Percentiles rank a stretch among this genome's conserved stretches.
These are phyloP conservation scores for Diaporthe ampelina DNA, from an alignment of 2,329 filamentous ascomycete genomes.

Conservation along the genomic window DNA sequence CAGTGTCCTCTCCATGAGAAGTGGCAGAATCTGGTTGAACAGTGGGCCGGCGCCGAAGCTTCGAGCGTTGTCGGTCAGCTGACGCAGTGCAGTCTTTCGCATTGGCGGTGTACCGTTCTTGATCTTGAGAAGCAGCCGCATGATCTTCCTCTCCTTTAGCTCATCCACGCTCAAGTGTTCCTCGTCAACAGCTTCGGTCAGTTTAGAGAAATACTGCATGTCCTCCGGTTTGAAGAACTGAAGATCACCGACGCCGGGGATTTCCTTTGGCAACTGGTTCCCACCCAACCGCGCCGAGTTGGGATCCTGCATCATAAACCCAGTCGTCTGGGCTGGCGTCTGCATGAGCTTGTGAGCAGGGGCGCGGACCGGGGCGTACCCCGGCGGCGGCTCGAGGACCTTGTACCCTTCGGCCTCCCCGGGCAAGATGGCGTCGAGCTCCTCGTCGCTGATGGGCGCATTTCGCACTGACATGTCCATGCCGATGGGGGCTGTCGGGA, in stretches of 20 bases:
- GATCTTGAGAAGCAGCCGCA: constrained; percentile 95
- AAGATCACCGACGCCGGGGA: constrained; percentile 93
- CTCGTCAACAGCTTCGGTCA: constrained; percentile 94
- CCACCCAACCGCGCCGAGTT: constrained; percentile 86
- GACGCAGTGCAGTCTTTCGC: constrained; percentile 97
- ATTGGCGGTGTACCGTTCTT: constrained; percentile 99
- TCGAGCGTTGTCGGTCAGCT: constrained; percentile 96
- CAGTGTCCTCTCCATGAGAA: constrained; percentile 98
- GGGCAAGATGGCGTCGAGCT: constrained; percentile 91
- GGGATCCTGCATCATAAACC: constrained; percentile 98
- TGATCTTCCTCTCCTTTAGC: constrained; percentile 97
- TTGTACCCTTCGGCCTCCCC: constrained; percentile 93
- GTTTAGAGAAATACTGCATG: constrained; percentile 98
- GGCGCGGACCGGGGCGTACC: constrained; percentile 87
- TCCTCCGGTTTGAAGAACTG: constrained; percentile 99
- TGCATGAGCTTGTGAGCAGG: constrained; percentile 81
- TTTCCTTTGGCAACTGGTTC: constrained; percentile 94
- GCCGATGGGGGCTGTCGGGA: constrained; percentile 76
- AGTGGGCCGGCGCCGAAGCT: constrained; percentile 94
- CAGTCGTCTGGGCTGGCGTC: constrained; percentile 80
- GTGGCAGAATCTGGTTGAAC: constrained; percentile 96
- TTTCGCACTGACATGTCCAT: constrained; percentile 86
- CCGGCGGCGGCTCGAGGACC: constrained; percentile 88
- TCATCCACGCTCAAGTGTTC: constrained; percentile 93
- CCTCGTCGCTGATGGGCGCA: constrained; percentile 89